Evolutionary conservation across 352 stramenopile genomes (phyloP).

Genomic region (Globisporangium parvum): DNA sequence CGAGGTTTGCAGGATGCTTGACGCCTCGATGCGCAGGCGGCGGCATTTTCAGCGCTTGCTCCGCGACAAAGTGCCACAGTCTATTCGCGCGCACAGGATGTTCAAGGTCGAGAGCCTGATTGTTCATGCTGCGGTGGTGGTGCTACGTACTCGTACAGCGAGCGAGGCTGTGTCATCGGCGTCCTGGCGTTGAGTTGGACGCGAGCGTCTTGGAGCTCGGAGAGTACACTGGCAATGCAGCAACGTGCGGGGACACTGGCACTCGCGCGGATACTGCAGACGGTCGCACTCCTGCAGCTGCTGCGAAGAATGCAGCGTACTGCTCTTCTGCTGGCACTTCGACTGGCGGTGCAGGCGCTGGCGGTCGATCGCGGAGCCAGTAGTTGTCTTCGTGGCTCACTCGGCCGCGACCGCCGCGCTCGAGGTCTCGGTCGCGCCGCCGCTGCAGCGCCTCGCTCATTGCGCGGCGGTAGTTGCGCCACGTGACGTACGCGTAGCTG

Average conservation of each 20-base stretch:
- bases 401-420: conserved; percentile 11
- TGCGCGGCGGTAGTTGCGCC: conserved; percentile 25
- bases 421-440: conserved; percentile 20
- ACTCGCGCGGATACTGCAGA: background rate
- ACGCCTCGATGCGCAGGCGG: too few relatives aligned
- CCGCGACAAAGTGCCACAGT: too few relatives aligned
- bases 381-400: conserved; percentile 21
- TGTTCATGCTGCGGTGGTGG: background rate
- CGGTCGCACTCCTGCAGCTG: background rate
- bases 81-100: too few relatives aligned
- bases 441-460: conserved; percentile 24
- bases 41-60: too few relatives aligned
- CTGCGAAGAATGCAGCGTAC: conserved; percentile 1
- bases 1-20: too few relatives aligned
- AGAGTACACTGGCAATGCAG: conserved; percentile 3
- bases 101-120: too few relatives aligned
- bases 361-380: conserved; percentile 16
- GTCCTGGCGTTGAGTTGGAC: background rate
- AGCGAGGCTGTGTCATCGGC: background rate
- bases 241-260: background rate
- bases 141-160: background rate
- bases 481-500: conserved; percentile 23
- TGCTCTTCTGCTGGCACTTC: background rate
- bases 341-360: background rate
- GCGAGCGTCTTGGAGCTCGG: conserved; percentile 4